These are phyloP conservation scores for Alternaria gansuensis DNA, from an alignment of 2,329 filamentous ascomycete species.

Conservation along the genomic window DNA sequence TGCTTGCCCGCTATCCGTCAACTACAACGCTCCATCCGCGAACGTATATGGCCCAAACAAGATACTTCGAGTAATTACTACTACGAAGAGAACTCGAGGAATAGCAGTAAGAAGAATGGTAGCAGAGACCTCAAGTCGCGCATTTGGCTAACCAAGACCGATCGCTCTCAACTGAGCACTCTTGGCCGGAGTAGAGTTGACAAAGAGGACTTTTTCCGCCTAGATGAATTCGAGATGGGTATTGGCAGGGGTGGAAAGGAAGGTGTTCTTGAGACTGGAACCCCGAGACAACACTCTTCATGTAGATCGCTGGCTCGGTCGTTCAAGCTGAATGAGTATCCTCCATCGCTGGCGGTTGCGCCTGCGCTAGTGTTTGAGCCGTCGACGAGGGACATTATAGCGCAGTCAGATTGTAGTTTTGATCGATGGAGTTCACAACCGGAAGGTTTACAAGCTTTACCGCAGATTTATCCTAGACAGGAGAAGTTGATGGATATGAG, in stretches of 20 bases:
- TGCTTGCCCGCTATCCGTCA: slow-evolving; percentile 31
- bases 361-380: background rate
- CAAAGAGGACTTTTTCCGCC: slow-evolving; percentile 12
- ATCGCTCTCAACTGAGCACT: slow-evolving; percentile 4
- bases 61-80: background rate
- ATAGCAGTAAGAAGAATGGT: background rate
- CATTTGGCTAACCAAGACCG: background rate
- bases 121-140: slow-evolving; percentile 1
- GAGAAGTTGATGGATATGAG: background rate
- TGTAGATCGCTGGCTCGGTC: slow-evolving; percentile 8
- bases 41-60: slow-evolving; percentile 10
- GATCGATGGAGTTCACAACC: background rate
- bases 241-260: background rate
- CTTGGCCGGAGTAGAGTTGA: background rate
- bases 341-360: background rate
- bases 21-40: slow-evolving; percentile 20
- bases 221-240: slow-evolving; percentile 9
- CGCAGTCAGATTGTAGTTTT: slow-evolving; percentile 8
- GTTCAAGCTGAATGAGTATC: background rate
- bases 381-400: background rate
- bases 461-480: background rate
- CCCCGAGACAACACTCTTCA: background rate
- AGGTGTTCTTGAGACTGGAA: background rate
- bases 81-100: background rate
- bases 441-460: background rate